Percentiles rank a stretch among this genome's conserved stretches.
phyloP scores from a whole-genome alignment of 2,329 filamentous ascomycete species.

The Aureobasidium melanogenum region DNA sequence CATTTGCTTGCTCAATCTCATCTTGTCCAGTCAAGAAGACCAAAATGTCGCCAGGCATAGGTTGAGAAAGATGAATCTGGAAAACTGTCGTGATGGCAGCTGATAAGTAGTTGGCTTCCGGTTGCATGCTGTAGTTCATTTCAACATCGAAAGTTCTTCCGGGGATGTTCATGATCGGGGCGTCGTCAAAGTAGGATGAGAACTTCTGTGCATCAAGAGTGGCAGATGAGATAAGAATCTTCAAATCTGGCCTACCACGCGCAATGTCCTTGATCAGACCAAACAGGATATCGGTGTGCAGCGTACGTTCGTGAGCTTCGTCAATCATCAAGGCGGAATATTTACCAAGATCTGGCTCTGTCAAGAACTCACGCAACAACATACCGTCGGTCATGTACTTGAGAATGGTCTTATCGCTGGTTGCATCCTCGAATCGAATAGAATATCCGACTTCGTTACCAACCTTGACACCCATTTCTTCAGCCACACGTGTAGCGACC shows the following conservation, averaged over 20 bases:
- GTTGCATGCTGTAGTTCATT: slow-evolving; percentile 81
- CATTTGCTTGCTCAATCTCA: slow-evolving; percentile 83
- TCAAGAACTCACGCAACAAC: slow-evolving; percentile 81
- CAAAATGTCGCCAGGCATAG: slow-evolving; percentile 70
- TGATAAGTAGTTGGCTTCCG: slow-evolving; percentile 87
- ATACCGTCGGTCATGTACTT: slow-evolving; percentile 99
- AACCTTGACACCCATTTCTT: slow-evolving; percentile 83
- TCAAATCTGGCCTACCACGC: slow-evolving; percentile 72
- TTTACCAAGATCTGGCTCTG: slow-evolving; percentile 70
- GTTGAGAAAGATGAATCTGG: slow-evolving; percentile 85
- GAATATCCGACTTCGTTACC: slow-evolving; percentile 90
- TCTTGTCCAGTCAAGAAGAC: slow-evolving; percentile 95
- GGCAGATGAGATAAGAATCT: slow-evolving; percentile 84
- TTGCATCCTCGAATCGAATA: slow-evolving; percentile 90
- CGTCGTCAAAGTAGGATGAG: slow-evolving; percentile 81
- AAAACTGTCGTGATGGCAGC: slow-evolving; percentile 90
- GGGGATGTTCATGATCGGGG: slow-evolving; percentile 90
- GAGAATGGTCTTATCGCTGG: slow-evolving; percentile 79
- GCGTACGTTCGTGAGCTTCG: slow-evolving; percentile 89
- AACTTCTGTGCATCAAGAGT: slow-evolving; percentile 95
- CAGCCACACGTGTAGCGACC: slow-evolving; percentile 89
- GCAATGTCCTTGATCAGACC: slow-evolving; percentile 84
- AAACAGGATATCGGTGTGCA: slow-evolving; percentile 83
- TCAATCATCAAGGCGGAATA: slow-evolving; percentile 94
- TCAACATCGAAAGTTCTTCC: slow-evolving; percentile 84